These are phyloP conservation scores for Metschnikowia amazonensis DNA, from an alignment of 805 yeast genomes.

Conservation along the genomic window DNA sequence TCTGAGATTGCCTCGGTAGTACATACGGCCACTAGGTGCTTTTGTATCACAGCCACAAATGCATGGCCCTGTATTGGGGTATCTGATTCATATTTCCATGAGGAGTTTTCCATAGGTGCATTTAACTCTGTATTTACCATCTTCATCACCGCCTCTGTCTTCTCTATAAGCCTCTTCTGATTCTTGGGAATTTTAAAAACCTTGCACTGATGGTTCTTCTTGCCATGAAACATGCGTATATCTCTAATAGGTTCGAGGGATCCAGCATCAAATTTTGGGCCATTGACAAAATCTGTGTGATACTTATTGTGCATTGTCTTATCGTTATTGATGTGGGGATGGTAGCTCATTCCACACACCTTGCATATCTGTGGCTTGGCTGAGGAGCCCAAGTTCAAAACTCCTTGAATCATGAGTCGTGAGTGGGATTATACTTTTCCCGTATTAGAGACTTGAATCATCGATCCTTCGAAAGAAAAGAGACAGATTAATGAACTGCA, in stretches of 20 bases:
- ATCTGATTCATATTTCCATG: slow-evolving; percentile 25
- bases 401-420: slow-evolving; percentile 12
- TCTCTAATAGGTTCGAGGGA: slow-evolving; percentile 28
- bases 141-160: slow-evolving; percentile 35
- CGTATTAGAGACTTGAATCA: neutral
- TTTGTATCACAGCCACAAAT: slow-evolving; percentile 45
- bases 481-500: neutral
- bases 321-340: slow-evolving; percentile 40
- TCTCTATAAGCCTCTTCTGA: slow-evolving; percentile 21
- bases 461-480: neutral
- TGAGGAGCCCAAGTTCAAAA: slow-evolving; percentile 7
- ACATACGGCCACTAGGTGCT: slow-evolving; percentile 52
- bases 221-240: slow-evolving; percentile 10
- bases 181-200: slow-evolving; percentile 23
- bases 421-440: neutral
- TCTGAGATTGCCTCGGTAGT: slow-evolving; percentile 45
- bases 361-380: slow-evolving; percentile 33
- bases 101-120: slow-evolving; percentile 43
- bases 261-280: slow-evolving; percentile 44
- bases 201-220: slow-evolving; percentile 13
- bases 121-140: slow-evolving; percentile 58
- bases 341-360: slow-evolving; percentile 53
- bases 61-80: slow-evolving; percentile 24
- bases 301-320: slow-evolving; percentile 46
- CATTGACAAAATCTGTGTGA: slow-evolving; percentile 48